These are phyloP conservation scores for Cercospora sp. DNA, from an alignment of 2,329 filamentous ascomycete genomes.

Conservation along the genomic window DNA sequence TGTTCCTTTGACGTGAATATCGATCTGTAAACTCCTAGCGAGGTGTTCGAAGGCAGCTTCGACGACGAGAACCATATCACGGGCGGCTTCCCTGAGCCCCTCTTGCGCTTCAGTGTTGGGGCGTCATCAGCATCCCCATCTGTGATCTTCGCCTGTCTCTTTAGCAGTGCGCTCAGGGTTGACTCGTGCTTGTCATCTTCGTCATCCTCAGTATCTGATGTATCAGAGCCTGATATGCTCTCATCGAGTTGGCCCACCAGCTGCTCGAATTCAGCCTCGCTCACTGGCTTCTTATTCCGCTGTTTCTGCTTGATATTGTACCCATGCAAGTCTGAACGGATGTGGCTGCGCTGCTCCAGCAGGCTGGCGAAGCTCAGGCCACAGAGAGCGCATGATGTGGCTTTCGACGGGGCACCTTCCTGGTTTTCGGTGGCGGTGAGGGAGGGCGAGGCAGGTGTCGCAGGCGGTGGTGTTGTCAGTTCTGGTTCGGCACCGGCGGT, in stretches of 20 bases:
- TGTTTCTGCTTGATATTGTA: constrained; percentile 95
- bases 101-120: constrained; percentile 52
- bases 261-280: constrained; percentile 82
- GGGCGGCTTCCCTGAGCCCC: constrained; percentile 66
- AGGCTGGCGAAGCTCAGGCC: constrained; percentile 68
- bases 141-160: constrained; percentile 75
- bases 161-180: constrained; percentile 73
- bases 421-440: constrained; percentile 36
- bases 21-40: constrained; percentile 81
- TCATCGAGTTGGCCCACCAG: constrained; percentile 85
- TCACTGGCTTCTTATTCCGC: constrained; percentile 68
- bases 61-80: constrained; percentile 84
- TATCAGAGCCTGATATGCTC: constrained; percentile 81
- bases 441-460: constrained; percentile 5
- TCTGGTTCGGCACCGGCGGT: constrained; percentile 32
- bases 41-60: constrained; percentile 71
- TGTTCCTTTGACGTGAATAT: constrained; percentile 75
- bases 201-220: constrained; percentile 60
- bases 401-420: constrained; percentile 51
- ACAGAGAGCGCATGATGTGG: constrained; percentile 82
- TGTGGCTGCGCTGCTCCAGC: constrained; percentile 79
- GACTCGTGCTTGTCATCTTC: constrained; percentile 71
- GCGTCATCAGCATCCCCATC: constrained; percentile 54
- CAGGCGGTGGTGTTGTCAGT: constrained; percentile 29
- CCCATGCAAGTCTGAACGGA: constrained; percentile 84